Base-by-base conservation (phyloP, 257 asterid genomes). In the Jacaranda copaia region DNA sequence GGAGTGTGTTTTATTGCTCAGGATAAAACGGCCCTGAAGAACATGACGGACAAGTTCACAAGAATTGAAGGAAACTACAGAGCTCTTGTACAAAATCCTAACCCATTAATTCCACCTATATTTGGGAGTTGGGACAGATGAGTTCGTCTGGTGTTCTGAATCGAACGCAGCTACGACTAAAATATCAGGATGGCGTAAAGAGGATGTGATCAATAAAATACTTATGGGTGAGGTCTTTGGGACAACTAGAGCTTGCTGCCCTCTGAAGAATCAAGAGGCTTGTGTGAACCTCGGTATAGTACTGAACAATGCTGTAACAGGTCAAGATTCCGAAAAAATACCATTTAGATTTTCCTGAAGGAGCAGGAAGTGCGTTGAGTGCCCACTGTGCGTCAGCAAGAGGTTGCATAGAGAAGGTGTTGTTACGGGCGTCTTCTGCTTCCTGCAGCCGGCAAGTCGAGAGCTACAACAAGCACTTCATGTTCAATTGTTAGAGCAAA, bases 81-180 rank as follows among this genome's bases (percentile, higher is more conserved):
- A 74, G 91, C 98, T 18, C 93, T 93, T 49, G 75, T 93, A n/a
- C 98, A 95, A 75, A 95, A 90, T 66, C 99, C 94, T 0, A 92
- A 88, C 86, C 98, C 94, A 0, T 76, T 95, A 82, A 93, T 95
- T 82, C 99, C 99, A 9, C 97, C 98, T 18, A 93, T 91, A 78
- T 95, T 95, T 52, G 99, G 97, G 43, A 78, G 93, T 95, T 52
- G 99, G 97, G 43, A 86, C 94, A 0, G 98, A 95, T 65, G 98
- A 91, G 71, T 91, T 95, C 12, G 98, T 97, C 16, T 93, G 99
- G 99, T 93, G 99, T 73, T 87, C 96, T 1, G 98, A 93, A 81
- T 95, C 98, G 99, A 95, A 95, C 61, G 85, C 98, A 18, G 98
- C 99, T 3, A 95, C 93, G 99, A 75, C 87, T 5, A 91, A 93